phyloP scores from a whole-genome alignment of 176 grass and related monocot genomes.

The Oryza glumipatula region DNA sequence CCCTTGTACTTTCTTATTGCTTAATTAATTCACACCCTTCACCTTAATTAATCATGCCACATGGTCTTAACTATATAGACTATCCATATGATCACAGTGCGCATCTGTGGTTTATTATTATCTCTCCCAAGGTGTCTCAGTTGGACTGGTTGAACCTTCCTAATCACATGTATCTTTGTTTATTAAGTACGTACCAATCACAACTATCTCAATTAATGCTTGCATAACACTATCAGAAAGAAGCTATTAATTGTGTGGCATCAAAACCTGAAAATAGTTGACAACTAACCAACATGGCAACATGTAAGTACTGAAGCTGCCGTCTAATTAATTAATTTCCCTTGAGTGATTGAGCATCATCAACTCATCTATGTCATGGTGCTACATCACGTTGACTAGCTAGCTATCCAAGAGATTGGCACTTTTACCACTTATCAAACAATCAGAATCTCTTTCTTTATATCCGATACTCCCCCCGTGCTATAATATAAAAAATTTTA shows the following conservation, averaged over 20 bases:
- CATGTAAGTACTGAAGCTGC: background rate
- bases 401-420: background rate
- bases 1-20: background rate
- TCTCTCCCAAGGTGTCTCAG: conserved; percentile 3
- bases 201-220: background rate
- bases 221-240: background rate
- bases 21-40: background rate
- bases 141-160: background rate
- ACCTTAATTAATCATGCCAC: background rate
- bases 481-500: too few relatives aligned
- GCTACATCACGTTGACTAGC: background rate
- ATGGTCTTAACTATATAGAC: background rate
- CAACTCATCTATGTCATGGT: background rate
- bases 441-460: too few relatives aligned
- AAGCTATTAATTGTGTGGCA: background rate
- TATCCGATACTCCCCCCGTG: too few relatives aligned
- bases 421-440: background rate
- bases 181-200: background rate
- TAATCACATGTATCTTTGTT: background rate
- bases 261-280: background rate
- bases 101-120: background rate
- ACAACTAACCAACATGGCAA: background rate
- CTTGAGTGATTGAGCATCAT: background rate
- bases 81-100: background rate
- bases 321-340: background rate